Evolutionary conservation across 2,329 filamentous ascomycete species (phyloP).

Genomic region (Ustilaginoidea virens): DNA sequence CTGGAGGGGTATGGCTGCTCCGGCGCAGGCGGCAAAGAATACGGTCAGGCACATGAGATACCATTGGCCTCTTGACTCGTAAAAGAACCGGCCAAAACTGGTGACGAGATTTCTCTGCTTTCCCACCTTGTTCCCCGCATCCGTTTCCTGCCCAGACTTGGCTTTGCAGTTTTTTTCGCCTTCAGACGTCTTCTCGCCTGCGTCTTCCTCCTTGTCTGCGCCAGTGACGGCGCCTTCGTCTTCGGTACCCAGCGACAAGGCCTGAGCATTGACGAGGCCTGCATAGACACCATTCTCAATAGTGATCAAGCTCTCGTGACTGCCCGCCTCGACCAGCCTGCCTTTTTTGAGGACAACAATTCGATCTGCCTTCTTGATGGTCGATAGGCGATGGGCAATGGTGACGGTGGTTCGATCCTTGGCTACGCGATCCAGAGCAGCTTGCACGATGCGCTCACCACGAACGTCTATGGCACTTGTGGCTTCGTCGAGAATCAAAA

Average conservation of each 20-base stretch:
- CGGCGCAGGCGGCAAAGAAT: conserved; percentile 27
- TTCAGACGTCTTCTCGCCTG: too few relatives aligned
- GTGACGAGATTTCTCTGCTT: conserved; percentile 27
- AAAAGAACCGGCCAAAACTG: conserved; percentile 41
- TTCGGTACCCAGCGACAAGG: conserved; percentile 36
- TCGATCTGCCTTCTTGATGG: conserved; percentile 61
- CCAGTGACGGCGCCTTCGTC: too few relatives aligned
- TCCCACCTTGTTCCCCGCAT: conserved; percentile 10
- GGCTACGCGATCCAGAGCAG: conserved; percentile 45
- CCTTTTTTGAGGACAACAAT: conserved; percentile 66
- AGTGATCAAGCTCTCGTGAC: conserved; percentile 53
- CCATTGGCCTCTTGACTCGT: conserved; percentile 37
- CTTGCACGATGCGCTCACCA: conserved; percentile 45
- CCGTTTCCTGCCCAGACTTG: too few relatives aligned
- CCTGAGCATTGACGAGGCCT: conserved; percentile 49
- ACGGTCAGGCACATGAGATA: conserved; percentile 34
- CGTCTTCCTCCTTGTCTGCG: too few relatives aligned
- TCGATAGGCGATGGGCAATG: conserved; percentile 61
- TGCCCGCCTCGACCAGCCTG: conserved; percentile 56
- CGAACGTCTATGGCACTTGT: conserved; percentile 49
- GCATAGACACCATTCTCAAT: conserved; percentile 48
- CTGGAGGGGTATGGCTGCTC: conserved; percentile 31
- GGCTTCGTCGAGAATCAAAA: conserved; percentile 64
- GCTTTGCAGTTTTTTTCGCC: conserved; percentile 32
- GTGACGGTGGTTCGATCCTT: conserved; percentile 53